These are phyloP conservation scores for Sarocladium kiliense DNA, from an alignment of 2,329 filamentous ascomycete genomes.

Conservation along the genomic window DNA sequence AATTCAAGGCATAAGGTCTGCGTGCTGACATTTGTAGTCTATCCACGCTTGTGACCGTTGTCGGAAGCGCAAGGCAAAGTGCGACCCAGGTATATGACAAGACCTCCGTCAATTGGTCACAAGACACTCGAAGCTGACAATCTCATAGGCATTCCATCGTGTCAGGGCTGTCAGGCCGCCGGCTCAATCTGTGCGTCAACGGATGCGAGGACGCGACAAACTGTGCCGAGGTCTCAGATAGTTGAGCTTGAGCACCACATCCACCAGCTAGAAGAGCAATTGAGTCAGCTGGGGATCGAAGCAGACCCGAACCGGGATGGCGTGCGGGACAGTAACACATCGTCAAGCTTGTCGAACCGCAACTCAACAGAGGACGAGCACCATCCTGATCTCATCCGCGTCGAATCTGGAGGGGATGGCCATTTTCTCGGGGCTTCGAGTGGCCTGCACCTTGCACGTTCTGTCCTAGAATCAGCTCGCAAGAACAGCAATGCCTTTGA, in stretches of 20 bases:
- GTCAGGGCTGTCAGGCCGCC: constrained; percentile 13
- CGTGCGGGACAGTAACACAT: neutral
- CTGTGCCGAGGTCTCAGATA: constrained; percentile 12
- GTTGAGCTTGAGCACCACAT: constrained; percentile 12
- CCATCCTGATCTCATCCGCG: constrained; percentile 13
- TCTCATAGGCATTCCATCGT: constrained; percentile 14
- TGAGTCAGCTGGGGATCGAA: neutral
- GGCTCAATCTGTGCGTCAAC: constrained; percentile 18
- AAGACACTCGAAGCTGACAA: neutral
- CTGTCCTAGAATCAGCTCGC: constrained; percentile 13
- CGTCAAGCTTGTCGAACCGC: neutral
- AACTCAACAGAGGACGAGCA: constrained; percentile 4
- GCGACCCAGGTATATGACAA: constrained; percentile 13
- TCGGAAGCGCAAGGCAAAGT: constrained; percentile 16
- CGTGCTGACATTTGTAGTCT: constrained; percentile 6
- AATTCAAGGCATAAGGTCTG: neutral
- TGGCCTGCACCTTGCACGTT: constrained; percentile 13
- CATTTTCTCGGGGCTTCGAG: constrained; percentile 14
- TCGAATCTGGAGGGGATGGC: constrained; percentile 13
- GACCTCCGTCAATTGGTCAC: neutral
- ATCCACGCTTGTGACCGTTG: constrained; percentile 16
- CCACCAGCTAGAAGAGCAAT: neutral
- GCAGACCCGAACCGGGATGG: neutral
- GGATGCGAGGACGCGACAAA: constrained; percentile 13
- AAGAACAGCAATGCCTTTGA: constrained; percentile 11